phyloP scores from a whole-genome alignment of 352 stramenopile species.

The Globisporangium ultimum region DNA sequence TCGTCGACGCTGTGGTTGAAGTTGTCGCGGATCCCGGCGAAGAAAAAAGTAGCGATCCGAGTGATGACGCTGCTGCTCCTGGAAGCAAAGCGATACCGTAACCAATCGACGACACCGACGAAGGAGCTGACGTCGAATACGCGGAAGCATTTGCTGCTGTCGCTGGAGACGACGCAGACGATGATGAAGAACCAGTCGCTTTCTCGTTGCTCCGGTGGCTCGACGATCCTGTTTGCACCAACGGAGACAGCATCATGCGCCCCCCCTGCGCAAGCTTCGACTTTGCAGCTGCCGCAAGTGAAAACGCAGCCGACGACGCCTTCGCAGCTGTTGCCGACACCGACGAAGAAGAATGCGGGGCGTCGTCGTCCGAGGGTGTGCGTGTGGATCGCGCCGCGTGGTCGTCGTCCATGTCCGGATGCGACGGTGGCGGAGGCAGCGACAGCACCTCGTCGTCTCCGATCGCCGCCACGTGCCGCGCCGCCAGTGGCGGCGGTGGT shows the following conservation, averaged over 20 bases:
- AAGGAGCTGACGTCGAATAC: not conserved
- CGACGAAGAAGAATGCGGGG: slow-evolving; percentile 14
- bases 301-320: slow-evolving; percentile 47
- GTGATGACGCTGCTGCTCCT: slow-evolving; percentile 22
- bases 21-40: slow-evolving; percentile 21
- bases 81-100: slow-evolving; percentile 25
- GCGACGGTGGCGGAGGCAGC: slow-evolving; percentile 4
- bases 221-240: slow-evolving; percentile 16
- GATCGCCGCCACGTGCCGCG: not conserved
- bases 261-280: slow-evolving; percentile 56
- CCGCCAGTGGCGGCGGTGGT: no score
- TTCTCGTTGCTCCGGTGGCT: slow-evolving; percentile 5
- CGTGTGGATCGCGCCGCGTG: slow-evolving; percentile 8
- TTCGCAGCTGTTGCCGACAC: slow-evolving; percentile 21
- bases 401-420: slow-evolving; percentile 20
- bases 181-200: no score
- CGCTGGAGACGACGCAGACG: slow-evolving; percentile 1
- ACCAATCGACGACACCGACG: slow-evolving; percentile 5
- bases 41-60: slow-evolving; percentile 41
- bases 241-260: slow-evolving; percentile 50
- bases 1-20: slow-evolving; percentile 8
- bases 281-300: slow-evolving; percentile 39
- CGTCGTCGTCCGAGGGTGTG: slow-evolving; percentile 17
- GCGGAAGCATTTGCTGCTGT: not conserved
- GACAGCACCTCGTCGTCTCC: slow-evolving; percentile 11